A percentile compares a stretch with the other conserved stretches of the same genome.
phyloP scores from a whole-genome alignment of 192 early-diverging fungal genomes.

The Coemansia sp. region DNA sequence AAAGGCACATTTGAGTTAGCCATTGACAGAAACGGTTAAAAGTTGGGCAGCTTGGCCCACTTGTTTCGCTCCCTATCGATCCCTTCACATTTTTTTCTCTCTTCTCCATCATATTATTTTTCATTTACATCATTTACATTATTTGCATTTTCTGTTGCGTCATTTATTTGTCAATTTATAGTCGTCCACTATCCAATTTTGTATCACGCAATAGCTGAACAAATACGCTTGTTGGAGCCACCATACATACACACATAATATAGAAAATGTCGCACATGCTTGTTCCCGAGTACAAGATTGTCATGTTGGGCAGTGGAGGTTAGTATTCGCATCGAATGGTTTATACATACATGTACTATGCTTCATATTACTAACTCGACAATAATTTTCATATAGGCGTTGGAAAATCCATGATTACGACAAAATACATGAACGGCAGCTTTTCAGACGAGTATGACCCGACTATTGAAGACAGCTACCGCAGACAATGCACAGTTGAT shows the following conservation, averaged over 20 bases:
- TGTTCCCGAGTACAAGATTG: conserved; percentile 88
- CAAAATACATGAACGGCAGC: conserved; percentile 92
- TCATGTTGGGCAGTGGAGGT: conserved; percentile 92
- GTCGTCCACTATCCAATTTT: background rate
- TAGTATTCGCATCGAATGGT: conserved; percentile 23
- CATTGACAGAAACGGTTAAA: background rate
- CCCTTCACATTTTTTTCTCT: background rate
- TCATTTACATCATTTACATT: background rate
- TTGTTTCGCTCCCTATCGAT: no score
- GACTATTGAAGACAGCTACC: conserved; percentile 97
- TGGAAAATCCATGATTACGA: conserved; percentile 87
- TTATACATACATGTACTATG: background rate
- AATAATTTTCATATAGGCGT: conserved; percentile 49
- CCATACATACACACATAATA: background rate
- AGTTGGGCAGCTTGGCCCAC: background rate
- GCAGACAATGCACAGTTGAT: conserved; percentile 97
- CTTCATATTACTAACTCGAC: no score
- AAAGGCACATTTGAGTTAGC: background rate
- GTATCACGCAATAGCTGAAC: no score
- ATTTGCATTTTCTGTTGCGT: background rate
- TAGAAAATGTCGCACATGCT: conserved; percentile 46
- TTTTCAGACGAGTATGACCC: conserved; percentile 92
- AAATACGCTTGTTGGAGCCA: no score
- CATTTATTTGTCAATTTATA: background rate
- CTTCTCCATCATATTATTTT: background rate